Base-by-base conservation (phyloP, 1,284 basidiomycete species). In the Trichosporon sp. region DNA sequence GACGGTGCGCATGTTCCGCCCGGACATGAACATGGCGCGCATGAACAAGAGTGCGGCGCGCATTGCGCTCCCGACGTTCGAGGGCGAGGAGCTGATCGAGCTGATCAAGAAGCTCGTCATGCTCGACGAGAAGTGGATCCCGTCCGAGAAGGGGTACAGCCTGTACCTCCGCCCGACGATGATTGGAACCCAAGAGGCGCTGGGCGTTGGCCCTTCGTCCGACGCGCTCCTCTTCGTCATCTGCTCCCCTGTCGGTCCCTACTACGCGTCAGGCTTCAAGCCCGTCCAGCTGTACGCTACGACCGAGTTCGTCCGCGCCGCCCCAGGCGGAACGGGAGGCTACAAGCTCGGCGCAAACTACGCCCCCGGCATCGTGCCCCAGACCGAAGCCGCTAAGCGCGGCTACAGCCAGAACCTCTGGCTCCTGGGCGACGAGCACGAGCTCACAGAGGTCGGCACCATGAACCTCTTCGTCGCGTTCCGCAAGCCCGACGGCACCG, bases 391-490 rank as follows among this genome's bases (percentile, higher is more conserved):
- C n/a, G 89, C 89, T 0, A 81, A 86, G 58, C 81, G 86, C 65
- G 95, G 95, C 13, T 98, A 97, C 78, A 87, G 87, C 40, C 96
- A 99, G 80, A 97, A 96, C 78, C 85, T 99, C 7, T 98, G 95
- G 95, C 82, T 98, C 37, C 88, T 92, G 67, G 92, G 93, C 0
- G 86, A 88, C 3, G 90, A 95, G 65, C 90, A 95, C 75, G 82
- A 89, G 73, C 81, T 95, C 60, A 95, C 93, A 0, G 94, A 83
- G 71, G 77, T 76, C 33, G 95, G 95, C 31, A 95, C 93, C 1
- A 98, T 99, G 96, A 99, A 99, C 82, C 82, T 95, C 74, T 96
- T 98, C 69, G 86, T 92, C 49, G 93, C 89, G 0, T 86, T 98
- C 78, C 86, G 87, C 76, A 85, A 85, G 29, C 83, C 86, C 10